Evolutionary conservation across 1,139 yeast species (phyloP), one percentile per base, ranked within the genome.

Genomic region (Komagataea norvegica): DNA sequence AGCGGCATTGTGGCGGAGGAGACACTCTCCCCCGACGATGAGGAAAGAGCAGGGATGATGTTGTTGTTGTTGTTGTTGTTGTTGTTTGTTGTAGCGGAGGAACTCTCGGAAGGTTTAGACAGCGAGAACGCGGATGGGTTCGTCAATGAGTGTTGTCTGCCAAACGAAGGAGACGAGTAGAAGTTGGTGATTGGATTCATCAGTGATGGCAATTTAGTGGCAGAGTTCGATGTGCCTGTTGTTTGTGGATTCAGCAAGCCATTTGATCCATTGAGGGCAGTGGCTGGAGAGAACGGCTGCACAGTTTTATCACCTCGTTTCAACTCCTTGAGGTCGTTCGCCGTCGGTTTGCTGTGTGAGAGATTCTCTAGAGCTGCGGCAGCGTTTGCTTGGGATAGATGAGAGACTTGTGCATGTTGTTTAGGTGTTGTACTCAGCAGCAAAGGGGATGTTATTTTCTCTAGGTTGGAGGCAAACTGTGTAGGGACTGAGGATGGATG

Each of bases 401-500:
- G 53, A 17, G 48, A 48, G 17, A 38, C 46, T 3, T 41, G 43
- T 3, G 59, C 47, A 46, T 55, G 47, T 46, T 51, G 43, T 53
- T 62, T 42, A 46, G 77, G 60, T 42, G 75, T 52, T 1, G 62
- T 52, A n/a, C 59, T 52, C 28, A 79, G 64, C 42, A 79, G 59
- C 40, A 79, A 62, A 0, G 86, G 86, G 10, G 84, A 77, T 0
- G 85, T 79, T 41, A 79, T 78, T 34, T 79, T 59, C 47, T 74
- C 74, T 41, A 78, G 60, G 29, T 79, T 79, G 0, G 82, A 77
- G 24, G 83, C 84, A 65, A 76, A 79, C 52, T 77, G 84, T 2
- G 84, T 73, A 17, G 86, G 86, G 2, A 84, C 77, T 2, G 83
- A 76, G 5, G 77, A 68, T 7, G 86, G 86, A 54, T 78, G 79